These are phyloP conservation scores for Neurospora africana DNA, from an alignment of 495 filamentous ascomycete species.

Conservation along the genomic window DNA sequence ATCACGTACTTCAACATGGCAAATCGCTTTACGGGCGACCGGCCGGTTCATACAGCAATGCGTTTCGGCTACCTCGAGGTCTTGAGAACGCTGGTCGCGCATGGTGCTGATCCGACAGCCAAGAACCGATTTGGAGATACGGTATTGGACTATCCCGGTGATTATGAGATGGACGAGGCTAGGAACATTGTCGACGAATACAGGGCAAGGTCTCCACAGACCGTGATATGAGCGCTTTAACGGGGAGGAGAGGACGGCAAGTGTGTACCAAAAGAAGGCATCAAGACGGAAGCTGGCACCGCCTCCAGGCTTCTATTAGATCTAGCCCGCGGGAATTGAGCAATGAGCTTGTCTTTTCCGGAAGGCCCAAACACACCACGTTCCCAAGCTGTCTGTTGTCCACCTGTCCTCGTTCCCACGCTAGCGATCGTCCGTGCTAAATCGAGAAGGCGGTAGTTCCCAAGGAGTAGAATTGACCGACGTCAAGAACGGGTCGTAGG, in stretches of 20 bases:
- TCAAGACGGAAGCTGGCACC: not conserved
- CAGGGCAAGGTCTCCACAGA: not conserved
- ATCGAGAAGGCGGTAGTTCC: not conserved
- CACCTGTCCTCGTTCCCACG: not conserved
- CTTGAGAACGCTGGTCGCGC: conserved; percentile 9
- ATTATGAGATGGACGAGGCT: conserved; percentile 17
- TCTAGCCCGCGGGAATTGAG: not conserved
- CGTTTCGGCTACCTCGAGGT: conserved; percentile 17
- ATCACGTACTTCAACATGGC: conserved; percentile 20
- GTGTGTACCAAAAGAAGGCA: not conserved
- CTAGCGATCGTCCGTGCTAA: not conserved
- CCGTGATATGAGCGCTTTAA: not conserved
- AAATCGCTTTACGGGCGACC: conserved; percentile 19
- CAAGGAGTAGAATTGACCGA: not conserved
- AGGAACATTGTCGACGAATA: conserved; percentile 13
- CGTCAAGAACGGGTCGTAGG: not conserved
- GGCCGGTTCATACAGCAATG: conserved; percentile 22
- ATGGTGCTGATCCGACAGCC: conserved; percentile 20
- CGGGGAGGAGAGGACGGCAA: not conserved
- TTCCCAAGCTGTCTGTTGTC: not conserved
- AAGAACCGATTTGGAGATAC: conserved; percentile 23
- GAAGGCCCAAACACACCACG: not conserved
- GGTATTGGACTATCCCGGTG: conserved; percentile 17
- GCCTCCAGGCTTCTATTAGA: not conserved
- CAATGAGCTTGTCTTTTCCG: not conserved